Conservation (phyloP, 225 moss, liverwort and hornwort species). For the Asterella californica region DNA sequence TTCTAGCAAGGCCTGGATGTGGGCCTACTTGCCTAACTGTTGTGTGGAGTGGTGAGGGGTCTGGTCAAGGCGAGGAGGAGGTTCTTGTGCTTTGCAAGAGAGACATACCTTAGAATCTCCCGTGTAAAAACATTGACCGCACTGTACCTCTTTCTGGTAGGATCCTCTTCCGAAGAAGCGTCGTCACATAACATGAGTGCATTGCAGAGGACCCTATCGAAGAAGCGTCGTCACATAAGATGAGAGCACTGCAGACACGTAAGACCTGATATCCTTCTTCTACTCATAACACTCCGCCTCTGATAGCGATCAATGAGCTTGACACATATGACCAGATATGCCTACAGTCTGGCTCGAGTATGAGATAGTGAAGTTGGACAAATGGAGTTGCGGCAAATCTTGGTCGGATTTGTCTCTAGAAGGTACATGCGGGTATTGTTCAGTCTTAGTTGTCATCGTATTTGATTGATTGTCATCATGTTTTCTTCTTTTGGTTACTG, state of each 20-base stretch:
- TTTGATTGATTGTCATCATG: too few species aligned
- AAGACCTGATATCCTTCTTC: neutral
- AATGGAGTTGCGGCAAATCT: neutral
- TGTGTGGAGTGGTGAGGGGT: neutral
- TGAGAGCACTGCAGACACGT: neutral
- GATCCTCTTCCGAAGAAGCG: neutral
- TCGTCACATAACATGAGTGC: neutral
- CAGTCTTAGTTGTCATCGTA: neutral
- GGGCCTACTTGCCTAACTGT: too few species aligned
- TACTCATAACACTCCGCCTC: neutral
- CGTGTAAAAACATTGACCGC: neutral
- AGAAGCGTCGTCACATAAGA: neutral
- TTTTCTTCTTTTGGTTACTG: too few species aligned
- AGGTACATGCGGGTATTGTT: neutral
- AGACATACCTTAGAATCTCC: neutral
- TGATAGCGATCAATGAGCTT: neutral
- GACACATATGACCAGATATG: neutral
- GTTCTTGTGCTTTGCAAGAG: neutral
- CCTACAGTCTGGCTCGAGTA: neutral
- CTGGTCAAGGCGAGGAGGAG: neutral
- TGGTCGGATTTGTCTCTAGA: neutral
- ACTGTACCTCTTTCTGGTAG: neutral
- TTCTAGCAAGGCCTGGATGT: neutral
- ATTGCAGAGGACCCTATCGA: neutral
- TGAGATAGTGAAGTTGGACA: neutral